Conservation (phyloP, 2,329 filamentous ascomycete species). For the Penicillium corylophilum region DNA sequence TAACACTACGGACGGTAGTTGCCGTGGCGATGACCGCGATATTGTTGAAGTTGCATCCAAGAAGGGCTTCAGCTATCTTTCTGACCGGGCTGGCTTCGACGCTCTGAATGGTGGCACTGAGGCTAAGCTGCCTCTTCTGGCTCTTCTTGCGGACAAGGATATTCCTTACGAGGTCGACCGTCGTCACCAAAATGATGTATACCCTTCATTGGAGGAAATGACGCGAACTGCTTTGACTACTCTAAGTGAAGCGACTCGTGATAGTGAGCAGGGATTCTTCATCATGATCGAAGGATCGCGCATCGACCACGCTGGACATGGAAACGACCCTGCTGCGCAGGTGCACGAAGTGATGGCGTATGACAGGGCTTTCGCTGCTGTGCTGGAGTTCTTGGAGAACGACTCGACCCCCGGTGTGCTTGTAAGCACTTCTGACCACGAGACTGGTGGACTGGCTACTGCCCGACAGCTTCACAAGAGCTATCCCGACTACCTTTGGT, state of each 20-base stretch:
- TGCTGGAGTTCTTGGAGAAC: slow-evolving; percentile 78
- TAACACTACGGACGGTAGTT: slow-evolving; percentile 77
- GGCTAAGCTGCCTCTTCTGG: slow-evolving; percentile 76
- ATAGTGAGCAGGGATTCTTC: slow-evolving; percentile 92
- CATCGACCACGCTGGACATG: slow-evolving; percentile 91
- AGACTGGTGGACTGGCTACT: slow-evolving; percentile 84
- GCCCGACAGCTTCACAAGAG: slow-evolving; percentile 65
- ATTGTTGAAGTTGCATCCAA: slow-evolving; percentile 70
- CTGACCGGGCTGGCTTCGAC: slow-evolving; percentile 73
- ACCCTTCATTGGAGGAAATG: slow-evolving; percentile 92
- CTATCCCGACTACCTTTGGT: slow-evolving; percentile 69
- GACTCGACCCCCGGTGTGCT: slow-evolving; percentile 72
- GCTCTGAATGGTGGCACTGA: slow-evolving; percentile 64
- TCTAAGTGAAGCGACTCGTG: slow-evolving; percentile 74
- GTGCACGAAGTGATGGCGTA: slow-evolving; percentile 94
- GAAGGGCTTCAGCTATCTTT: slow-evolving; percentile 77
- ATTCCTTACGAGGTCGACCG: slow-evolving; percentile 95
- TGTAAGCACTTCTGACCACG: slow-evolving; percentile 90
- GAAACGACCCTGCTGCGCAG: slow-evolving; percentile 79
- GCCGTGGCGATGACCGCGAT: slow-evolving; percentile 75
- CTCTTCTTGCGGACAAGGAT: slow-evolving; percentile 77
- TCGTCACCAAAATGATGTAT: slow-evolving; percentile 71
- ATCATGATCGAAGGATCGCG: slow-evolving; percentile 97
- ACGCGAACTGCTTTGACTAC: slow-evolving; percentile 75
- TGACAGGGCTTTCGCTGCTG: slow-evolving; percentile 78